phyloP scores from a whole-genome alignment of 768 basidiomycete genomes.

The Pleurotus giganteus region DNA sequence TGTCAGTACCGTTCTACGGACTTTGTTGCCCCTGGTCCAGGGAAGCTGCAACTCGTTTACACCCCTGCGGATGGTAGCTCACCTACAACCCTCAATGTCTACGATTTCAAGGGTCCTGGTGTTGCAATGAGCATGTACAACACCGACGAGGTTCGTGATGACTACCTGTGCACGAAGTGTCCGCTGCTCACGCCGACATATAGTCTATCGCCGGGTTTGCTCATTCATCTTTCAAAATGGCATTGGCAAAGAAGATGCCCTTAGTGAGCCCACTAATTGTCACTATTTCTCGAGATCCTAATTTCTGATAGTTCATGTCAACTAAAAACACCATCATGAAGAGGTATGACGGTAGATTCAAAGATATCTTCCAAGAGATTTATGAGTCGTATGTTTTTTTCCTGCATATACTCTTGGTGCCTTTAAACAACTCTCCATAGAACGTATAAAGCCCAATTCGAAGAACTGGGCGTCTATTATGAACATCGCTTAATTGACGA shows the following conservation, averaged over 20 bases:
- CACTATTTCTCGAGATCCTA: background rate
- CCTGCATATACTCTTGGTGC: background rate
- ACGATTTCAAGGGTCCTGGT: constrained; percentile 90
- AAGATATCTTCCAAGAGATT: constrained; percentile 98
- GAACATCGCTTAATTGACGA: constrained; percentile 98
- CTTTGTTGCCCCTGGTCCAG: constrained; percentile 86
- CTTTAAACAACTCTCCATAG: constrained; percentile 23
- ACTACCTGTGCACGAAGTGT: background rate
- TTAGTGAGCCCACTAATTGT: constrained; percentile 39
- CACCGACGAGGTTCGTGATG: constrained; percentile 75
- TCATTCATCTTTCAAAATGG: constrained; percentile 98
- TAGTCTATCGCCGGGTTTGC: constrained; percentile 94
- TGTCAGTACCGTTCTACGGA: constrained; percentile 91
- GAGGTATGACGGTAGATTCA: constrained; percentile 98
- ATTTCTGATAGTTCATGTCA: constrained; percentile 76
- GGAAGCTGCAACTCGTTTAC: constrained; percentile 91
- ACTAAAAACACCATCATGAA: constrained; percentile 98
- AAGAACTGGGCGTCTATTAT: constrained; percentile 75
- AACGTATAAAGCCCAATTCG: constrained; percentile 70
- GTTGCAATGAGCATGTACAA: constrained; percentile 99
- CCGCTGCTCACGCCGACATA: background rate
- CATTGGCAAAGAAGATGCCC: constrained; percentile 71
- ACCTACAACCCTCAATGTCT: constrained; percentile 74
- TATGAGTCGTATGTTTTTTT: constrained; percentile 60
- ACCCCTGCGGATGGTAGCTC: constrained; percentile 77